These are phyloP conservation scores for Pulveroboletus ravenelii DNA, from an alignment of 768 basidiomycete species.

Conservation along the genomic window DNA sequence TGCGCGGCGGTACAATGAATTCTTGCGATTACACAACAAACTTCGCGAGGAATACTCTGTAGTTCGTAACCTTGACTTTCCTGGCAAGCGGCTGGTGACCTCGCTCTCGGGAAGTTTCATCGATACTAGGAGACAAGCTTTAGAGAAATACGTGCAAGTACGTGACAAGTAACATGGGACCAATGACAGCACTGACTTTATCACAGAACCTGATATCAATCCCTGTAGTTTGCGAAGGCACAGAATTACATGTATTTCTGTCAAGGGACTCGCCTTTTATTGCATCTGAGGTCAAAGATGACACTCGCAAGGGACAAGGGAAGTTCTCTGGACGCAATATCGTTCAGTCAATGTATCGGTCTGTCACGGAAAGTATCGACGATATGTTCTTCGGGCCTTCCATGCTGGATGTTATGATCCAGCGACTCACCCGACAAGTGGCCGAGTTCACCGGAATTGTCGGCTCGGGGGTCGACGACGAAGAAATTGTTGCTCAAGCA, in stretches of 20 bases:
- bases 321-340: slow-evolving; percentile 67
- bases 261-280: slow-evolving; percentile 84
- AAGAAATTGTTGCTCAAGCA: slow-evolving; percentile 79
- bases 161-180: background rate
- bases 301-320: slow-evolving; percentile 38
- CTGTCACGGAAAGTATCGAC: slow-evolving; percentile 91
- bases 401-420: slow-evolving; percentile 93
- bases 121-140: slow-evolving; percentile 66
- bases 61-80: slow-evolving; percentile 78
- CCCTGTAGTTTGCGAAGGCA: slow-evolving; percentile 73
- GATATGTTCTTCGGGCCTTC: slow-evolving; percentile 96
- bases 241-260: slow-evolving; percentile 78
- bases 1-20: slow-evolving; percentile 92
- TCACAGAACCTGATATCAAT: slow-evolving; percentile 66
- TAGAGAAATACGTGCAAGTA: slow-evolving; percentile 93
- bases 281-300: slow-evolving; percentile 44
- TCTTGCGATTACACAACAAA: slow-evolving; percentile 82
- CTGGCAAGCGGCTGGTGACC: slow-evolving; percentile 88
- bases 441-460: slow-evolving; percentile 84
- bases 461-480: slow-evolving; percentile 73
- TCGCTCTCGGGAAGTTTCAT: slow-evolving; percentile 85
- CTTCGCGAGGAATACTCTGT: slow-evolving; percentile 69
- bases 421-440: slow-evolving; percentile 83
- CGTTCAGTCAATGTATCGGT: slow-evolving; percentile 84
- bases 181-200: background rate